Base-by-base conservation (phyloP, 768 basidiomycete species). In the Collybia nuda region DNA sequence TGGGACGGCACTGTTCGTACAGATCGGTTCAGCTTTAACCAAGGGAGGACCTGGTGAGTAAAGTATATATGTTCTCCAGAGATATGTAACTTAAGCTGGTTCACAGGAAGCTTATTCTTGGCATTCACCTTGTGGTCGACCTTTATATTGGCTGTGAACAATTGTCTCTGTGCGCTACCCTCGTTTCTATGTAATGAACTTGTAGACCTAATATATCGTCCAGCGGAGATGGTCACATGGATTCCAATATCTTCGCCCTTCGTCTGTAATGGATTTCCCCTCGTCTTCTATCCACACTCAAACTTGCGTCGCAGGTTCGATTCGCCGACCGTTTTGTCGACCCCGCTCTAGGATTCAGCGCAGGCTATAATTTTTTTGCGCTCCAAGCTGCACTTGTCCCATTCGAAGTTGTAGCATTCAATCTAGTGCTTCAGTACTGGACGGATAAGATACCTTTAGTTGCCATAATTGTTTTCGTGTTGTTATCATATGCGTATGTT, bases 191-290 rank as follows among this genome's bases (percentile, higher is more conserved):
- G 23, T 19, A 17, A 17, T 23, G 15, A 24, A 11, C 28, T 12
- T 2, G 19, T 6, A 17, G 35, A 21, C 24, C 46, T 47, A n/a
- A 47, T 28, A 11, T 24, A 28, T 23, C n/a, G 3, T 32, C 26
- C 44, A 79, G 89, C 86, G 32, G 89, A 92, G 66, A 90, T 90
- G 88, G 86, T 88, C 24, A 80, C 84, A n/a, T 85, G 82, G 70
- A 87, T 88, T 5, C 89, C 89, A 5, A 83, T 90, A 56, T 81
- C 86, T 5, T 88, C 89, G 5, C 84, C 86, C 5, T 90, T 89
- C 62, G 83, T 87, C 51, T 36, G 75, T 62, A 41, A 23, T 21
- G 29, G 32, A 1, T 40, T 42, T 19, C 32, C n/a, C 26, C 47
- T 12, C 21, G 39, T 23, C 17, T 40, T 37, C 35, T 26, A 9